phyloP scores from a whole-genome alignment of 192 early-diverging fungal genomes.

The Backusella circina region DNA sequence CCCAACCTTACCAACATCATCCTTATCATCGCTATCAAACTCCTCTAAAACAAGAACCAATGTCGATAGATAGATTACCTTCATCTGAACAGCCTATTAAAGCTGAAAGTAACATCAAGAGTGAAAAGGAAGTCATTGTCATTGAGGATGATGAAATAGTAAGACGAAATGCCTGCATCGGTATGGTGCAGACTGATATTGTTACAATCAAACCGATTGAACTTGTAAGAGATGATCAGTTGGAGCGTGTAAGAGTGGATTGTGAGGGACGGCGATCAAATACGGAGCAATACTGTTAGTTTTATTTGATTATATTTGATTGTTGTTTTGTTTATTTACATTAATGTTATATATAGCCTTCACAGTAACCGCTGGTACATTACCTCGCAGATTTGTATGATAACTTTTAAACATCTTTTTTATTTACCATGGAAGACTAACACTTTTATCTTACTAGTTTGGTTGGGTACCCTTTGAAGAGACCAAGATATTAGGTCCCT shows the following conservation, averaged over 20 bases:
- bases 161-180: conserved; percentile 22
- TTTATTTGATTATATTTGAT: background rate
- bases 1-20: background rate
- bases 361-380: background rate
- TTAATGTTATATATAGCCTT: conserved; percentile 13
- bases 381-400: conserved; percentile 19
- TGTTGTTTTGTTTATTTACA: background rate
- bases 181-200: conserved; percentile 34
- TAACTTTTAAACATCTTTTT: background rate
- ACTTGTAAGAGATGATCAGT: conserved; percentile 27
- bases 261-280: conserved; percentile 20
- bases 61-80: background rate
- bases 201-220: conserved; percentile 15
- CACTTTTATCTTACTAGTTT: conserved; percentile 6
- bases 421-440: background rate
- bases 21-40: background rate
- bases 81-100: background rate
- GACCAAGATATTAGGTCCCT: conserved; percentile 29
- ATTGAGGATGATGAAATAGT: conserved; percentile 32
- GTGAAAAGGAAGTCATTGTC: conserved; percentile 21
- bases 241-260: conserved; percentile 17
- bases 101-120: background rate
- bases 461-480: conserved; percentile 38
- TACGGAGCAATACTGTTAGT: conserved; percentile 23
- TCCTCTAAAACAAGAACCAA: background rate